Percentiles rank a stretch among this genome's conserved stretches.
Evolutionary conservation across 768 basidiomycete genomes (phyloP).

Genomic region (Chiua virens): DNA sequence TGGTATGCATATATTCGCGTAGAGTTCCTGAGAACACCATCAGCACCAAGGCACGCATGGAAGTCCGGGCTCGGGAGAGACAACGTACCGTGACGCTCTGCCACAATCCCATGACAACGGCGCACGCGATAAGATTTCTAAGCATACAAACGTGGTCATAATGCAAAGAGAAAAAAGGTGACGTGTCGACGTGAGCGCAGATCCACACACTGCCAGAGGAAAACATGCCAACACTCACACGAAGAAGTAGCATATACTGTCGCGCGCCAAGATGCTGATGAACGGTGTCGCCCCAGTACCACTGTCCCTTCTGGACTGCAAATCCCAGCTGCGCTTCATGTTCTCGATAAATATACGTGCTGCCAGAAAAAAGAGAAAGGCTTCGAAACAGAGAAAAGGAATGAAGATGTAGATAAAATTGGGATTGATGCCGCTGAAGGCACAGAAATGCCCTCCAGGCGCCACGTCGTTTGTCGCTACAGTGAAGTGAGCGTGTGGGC

Average conservation of each 20-base stretch:
- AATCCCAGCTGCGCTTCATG: background rate
- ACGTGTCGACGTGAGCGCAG: background rate
- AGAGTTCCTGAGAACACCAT: constrained; percentile 13
- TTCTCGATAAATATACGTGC: constrained; percentile 15
- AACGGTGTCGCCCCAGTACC: constrained; percentile 19
- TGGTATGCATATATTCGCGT: constrained; percentile 32
- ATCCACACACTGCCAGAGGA: background rate
- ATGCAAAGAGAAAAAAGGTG: no score
- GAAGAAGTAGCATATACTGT: constrained; percentile 33
- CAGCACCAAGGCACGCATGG: background rate
- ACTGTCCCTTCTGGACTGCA: background rate
- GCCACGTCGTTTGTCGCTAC: constrained; percentile 8
- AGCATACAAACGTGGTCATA: no score
- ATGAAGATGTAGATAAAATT: constrained; percentile 30
- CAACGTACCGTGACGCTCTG: constrained; percentile 21
- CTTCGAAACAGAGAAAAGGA: constrained; percentile 32
- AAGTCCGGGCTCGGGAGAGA: background rate
- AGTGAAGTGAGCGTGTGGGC: no score
- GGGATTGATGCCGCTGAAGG: constrained; percentile 21
- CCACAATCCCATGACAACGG: constrained; percentile 29
- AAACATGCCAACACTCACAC: constrained; percentile 18
- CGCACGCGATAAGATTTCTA: constrained; percentile 27
- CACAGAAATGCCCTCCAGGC: constrained; percentile 16
- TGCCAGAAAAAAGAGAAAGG: constrained; percentile 23
- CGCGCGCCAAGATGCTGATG: constrained; percentile 23